Base-by-base conservation (phyloP, 2,329 filamentous ascomycete genomes). In the Raffaelea albimanens region DNA sequence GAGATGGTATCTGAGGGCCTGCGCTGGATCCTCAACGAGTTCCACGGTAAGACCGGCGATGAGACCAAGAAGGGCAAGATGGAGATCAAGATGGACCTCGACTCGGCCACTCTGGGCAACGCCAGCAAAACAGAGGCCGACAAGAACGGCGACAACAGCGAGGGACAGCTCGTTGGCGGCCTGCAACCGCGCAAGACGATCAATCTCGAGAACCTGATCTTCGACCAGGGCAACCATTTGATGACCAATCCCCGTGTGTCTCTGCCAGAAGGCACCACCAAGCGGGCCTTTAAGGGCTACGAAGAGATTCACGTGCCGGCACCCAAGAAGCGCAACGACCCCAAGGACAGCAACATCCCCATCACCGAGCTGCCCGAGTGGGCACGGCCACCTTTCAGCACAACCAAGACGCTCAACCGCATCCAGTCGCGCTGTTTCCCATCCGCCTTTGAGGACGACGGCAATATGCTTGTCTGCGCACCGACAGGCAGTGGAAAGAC, bases 201-300 rank as follows among this genome's bases (percentile, higher is more conserved):
- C 63, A 97, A 97, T 61, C 73, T 98, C 45, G 91, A 98, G 49
- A 97, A 97, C 58, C 78, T 98, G 31, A 78, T 96, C 36, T 98
- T 98, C 61, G 93, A 97, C 57, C 91, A 97, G 66, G 93, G 93
- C 46, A 98, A 97, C 59, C 93, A 98, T 70, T 75, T 98, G 40
- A 98, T 97, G 91, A 97, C 93, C n/a, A 98, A 98, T 58, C 86
- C 89, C 7, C 96, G 89, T 61, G 93, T 98, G 42, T 85, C 86
- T 53, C 75, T 98, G 19, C 93, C 93, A 0, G 88, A 95, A 62
- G 93, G 93, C 11, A 95, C 93, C 2, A 96, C 87, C 0, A 96
- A 97, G 65, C 80, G 89, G 43, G 88, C 87, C 0, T 96, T 96
- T 69, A 98, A 98, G 66, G 93, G 93, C 31, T 98, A 97, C 57